Conservation (phyloP, 1,284 basidiomycete species). For the Fomitopsis schrenkii region DNA sequence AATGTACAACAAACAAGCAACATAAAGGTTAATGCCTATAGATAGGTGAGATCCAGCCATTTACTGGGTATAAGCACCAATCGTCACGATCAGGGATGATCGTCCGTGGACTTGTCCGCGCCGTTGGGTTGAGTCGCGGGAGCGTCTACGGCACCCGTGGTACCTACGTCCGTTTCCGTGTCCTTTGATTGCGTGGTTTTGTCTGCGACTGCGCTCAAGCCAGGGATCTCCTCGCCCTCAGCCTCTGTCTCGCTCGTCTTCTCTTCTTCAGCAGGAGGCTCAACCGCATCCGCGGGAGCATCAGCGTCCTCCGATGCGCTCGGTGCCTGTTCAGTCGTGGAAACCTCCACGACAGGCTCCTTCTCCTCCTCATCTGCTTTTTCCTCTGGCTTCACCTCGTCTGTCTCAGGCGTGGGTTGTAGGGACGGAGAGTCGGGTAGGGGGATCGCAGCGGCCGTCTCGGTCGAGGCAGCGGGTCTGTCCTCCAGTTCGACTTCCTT, state of each 20-base stretch:
- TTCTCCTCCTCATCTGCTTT: neutral
- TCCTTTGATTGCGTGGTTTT: neutral
- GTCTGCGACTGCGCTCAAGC: constrained; percentile 7
- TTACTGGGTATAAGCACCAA: neutral
- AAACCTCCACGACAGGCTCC: neutral
- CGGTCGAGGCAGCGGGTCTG: constrained; percentile 32
- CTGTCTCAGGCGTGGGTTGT: constrained; percentile 15
- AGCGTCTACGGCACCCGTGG: neutral
- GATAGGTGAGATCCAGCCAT: neutral
- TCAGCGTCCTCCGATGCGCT: neutral
- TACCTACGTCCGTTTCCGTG: neutral
- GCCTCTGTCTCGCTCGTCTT: neutral
- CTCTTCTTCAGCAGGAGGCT: neutral
- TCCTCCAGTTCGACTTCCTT: constrained; percentile 60
- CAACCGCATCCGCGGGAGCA: neutral
- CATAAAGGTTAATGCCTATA: constrained; percentile 5
- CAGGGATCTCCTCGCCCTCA: constrained; percentile 16
- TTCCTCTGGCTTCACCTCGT: neutral
- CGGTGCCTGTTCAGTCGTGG: neutral
- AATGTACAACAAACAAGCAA: neutral
- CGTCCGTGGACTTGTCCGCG: neutral
- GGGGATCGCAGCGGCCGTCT: constrained; percentile 40
- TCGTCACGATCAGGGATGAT: neutral
- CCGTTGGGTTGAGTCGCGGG: neutral
- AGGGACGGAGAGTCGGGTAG: constrained; percentile 42